A percentile compares a stretch with the other conserved stretches of the same genome.
These are phyloP conservation scores for Fusarium chlamydosporum DNA, from an alignment of 2,329 filamentous ascomycete genomes.

Conservation along the genomic window DNA sequence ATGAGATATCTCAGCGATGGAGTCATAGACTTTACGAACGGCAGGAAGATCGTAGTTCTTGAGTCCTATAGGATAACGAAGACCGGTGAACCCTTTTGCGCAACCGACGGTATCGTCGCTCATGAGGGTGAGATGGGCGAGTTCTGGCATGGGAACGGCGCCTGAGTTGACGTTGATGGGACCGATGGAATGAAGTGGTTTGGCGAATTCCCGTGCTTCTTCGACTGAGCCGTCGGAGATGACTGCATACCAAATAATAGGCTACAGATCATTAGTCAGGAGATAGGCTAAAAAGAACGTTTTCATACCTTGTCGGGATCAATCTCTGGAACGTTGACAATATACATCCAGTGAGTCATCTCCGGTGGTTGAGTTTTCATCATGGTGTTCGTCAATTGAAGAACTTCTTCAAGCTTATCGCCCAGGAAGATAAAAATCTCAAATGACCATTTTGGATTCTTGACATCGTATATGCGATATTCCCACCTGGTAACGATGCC, in stretches of 20 bases:
- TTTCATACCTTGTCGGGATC: constrained; percentile 22
- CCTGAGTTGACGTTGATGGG: constrained; percentile 53
- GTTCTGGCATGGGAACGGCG: constrained; percentile 59
- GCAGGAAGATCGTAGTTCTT: constrained; percentile 53
- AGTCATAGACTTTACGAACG: constrained; percentile 48
- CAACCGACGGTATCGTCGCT: constrained; percentile 55
- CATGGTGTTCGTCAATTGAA: constrained; percentile 35
- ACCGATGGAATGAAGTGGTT: constrained; percentile 59
- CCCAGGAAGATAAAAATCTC: constrained; percentile 56
- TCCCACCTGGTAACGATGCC: constrained; percentile 63
- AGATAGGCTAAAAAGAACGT: accelerated
- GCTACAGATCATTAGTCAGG: constrained; percentile 40
- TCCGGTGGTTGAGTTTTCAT: constrained; percentile 36
- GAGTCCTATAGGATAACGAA: constrained; percentile 61
- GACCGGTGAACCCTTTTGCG: constrained; percentile 58
- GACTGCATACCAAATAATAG: constrained; percentile 58
- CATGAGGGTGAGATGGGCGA: constrained; percentile 60
- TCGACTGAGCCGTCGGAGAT: constrained; percentile 57
- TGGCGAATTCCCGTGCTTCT: constrained; percentile 56
- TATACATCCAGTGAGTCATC: constrained; percentile 37
- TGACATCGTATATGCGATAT: constrained; percentile 62
- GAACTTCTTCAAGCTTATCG: constrained; percentile 39
- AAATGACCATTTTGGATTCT: constrained; percentile 55
- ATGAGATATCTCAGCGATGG: constrained; percentile 49
- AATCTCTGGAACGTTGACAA: constrained; percentile 38